phyloP scores from a whole-genome alignment of 768 basidiomycete species.

The Suillus variegatus region DNA sequence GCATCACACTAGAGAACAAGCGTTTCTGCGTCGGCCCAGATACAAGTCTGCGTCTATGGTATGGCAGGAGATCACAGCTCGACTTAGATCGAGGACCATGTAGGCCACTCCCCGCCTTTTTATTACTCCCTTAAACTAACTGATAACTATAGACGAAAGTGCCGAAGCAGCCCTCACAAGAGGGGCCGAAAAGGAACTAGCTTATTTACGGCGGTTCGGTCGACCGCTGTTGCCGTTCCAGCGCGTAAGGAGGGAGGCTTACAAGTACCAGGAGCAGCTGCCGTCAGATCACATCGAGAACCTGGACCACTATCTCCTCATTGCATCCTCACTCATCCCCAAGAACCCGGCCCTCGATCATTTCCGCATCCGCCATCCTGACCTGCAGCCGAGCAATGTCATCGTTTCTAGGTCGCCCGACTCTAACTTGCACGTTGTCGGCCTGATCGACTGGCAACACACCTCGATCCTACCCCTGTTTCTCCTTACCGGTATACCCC shows the following conservation, averaged over 20 bases:
- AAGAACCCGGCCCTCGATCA: slow-evolving; percentile 36
- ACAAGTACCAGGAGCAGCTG: slow-evolving; percentile 48
- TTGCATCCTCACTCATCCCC: slow-evolving; percentile 40
- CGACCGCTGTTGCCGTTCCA: slow-evolving; percentile 46
- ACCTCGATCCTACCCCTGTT: slow-evolving; percentile 52
- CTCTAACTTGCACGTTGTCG: slow-evolving; percentile 39
- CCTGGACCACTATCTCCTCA: slow-evolving; percentile 46
- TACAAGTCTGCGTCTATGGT: slow-evolving; percentile 45
- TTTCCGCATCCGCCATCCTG: slow-evolving; percentile 53
- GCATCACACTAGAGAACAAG: slow-evolving; percentile 38
- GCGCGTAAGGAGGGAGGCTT: slow-evolving; percentile 43
- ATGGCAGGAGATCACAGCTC: slow-evolving; percentile 49
- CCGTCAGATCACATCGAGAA: slow-evolving; percentile 52
- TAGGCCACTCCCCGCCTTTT: slow-evolving; percentile 39
- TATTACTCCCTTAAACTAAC: slow-evolving; percentile 29
- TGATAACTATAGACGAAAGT: slow-evolving; percentile 41
- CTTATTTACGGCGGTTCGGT: slow-evolving; percentile 50
- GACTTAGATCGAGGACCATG: slow-evolving; percentile 54
- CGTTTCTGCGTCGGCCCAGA: slow-evolving; percentile 50
- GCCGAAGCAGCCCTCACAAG: slow-evolving; percentile 42
- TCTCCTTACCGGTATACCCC: slow-evolving; percentile 49
- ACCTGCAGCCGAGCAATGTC: slow-evolving; percentile 47
- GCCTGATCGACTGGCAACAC: slow-evolving; percentile 59
- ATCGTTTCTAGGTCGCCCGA: slow-evolving; percentile 47
- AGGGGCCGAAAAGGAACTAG: slow-evolving; percentile 48